phyloP scores from a whole-genome alignment of 164 flowering plant genomes.

The Saururus chinensis region DNA sequence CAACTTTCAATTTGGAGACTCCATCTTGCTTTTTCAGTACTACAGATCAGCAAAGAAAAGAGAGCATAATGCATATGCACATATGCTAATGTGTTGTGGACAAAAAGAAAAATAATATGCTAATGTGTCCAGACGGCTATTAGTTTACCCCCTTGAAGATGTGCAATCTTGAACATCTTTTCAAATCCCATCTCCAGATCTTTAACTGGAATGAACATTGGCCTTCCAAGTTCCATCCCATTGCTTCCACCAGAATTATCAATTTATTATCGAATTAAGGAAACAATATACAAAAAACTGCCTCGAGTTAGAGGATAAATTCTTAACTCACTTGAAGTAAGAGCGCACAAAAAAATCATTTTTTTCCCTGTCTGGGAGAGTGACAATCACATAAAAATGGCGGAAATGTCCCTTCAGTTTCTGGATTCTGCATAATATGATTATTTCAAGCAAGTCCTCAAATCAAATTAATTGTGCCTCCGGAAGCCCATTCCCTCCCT shows the following conservation, averaged over 20 bases:
- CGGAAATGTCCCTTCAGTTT: conserved; percentile 77
- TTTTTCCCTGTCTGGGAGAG: conserved; percentile 61
- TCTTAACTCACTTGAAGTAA: conserved; percentile 62
- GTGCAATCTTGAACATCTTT: conserved; percentile 84
- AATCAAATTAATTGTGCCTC: too few relatives aligned
- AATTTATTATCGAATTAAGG: not conserved
- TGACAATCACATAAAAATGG: conserved; percentile 58
- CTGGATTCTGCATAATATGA: conserved; percentile 38
- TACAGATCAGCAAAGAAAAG: conserved; percentile 21
- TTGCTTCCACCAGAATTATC: conserved; percentile 32
- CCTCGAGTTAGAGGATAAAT: not conserved
- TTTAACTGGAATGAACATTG: conserved; percentile 66
- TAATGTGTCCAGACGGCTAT: not conserved
- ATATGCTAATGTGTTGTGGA: not conserved
- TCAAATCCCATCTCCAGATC: conserved; percentile 95
- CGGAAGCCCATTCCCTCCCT: too few relatives aligned
- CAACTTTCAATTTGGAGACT: conserved; percentile 48
- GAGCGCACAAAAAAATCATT: conserved; percentile 67
- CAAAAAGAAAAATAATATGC: too few relatives aligned
- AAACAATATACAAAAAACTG: not conserved
- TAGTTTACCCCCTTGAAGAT: conserved; percentile 66
- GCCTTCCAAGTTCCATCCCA: conserved; percentile 72
- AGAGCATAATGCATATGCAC: conserved; percentile 1
- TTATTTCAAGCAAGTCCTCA: not conserved
- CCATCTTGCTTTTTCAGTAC: conserved; percentile 61